Evolutionary conservation across 805 yeast genomes (phyloP).

Genomic region (Hanseniaspora lachancei): DNA sequence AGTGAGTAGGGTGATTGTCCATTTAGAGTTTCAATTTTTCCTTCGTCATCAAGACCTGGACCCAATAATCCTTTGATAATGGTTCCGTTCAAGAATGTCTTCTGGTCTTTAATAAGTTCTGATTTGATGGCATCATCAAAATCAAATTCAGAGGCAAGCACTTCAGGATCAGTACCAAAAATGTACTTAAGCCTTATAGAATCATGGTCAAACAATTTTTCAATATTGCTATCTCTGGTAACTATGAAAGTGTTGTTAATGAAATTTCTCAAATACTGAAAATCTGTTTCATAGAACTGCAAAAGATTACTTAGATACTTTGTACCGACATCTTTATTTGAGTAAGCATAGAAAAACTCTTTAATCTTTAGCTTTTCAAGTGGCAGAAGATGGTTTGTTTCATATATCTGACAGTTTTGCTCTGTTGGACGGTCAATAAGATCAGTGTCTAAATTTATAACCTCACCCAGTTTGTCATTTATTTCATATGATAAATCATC

Average conservation of each 20-base stretch:
- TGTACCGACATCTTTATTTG: constrained; percentile 11
- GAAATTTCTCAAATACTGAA: constrained; percentile 19
- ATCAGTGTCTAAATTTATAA: constrained; percentile 25
- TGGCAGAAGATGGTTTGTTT: background rate
- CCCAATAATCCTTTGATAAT: constrained; percentile 35
- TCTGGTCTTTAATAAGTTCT: constrained; percentile 22
- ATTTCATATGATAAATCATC: background rate
- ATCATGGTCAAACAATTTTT: constrained; percentile 22
- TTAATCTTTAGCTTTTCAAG: background rate
- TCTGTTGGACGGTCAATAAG: constrained; percentile 45
- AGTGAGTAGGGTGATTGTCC: constrained; percentile 15
- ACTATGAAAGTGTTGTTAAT: constrained; percentile 33
- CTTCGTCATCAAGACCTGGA: constrained; percentile 26
- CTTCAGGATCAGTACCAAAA: constrained; percentile 18
- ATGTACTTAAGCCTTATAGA: constrained; percentile 35
- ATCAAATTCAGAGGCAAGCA: constrained; percentile 10
- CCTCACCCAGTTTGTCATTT: background rate
- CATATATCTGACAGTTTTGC: constrained; percentile 51
- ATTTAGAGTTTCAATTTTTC: constrained; percentile 21
- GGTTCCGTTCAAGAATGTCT: constrained; percentile 25
- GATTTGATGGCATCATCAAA: constrained; percentile 14
- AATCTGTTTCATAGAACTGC: constrained; percentile 11
- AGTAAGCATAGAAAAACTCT: background rate
- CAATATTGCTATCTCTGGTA: constrained; percentile 33
- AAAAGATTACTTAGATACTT: constrained; percentile 2